Conservation (phyloP, 1,284 basidiomycete species). For the Cutaneotrichosporon sp. region DNA sequence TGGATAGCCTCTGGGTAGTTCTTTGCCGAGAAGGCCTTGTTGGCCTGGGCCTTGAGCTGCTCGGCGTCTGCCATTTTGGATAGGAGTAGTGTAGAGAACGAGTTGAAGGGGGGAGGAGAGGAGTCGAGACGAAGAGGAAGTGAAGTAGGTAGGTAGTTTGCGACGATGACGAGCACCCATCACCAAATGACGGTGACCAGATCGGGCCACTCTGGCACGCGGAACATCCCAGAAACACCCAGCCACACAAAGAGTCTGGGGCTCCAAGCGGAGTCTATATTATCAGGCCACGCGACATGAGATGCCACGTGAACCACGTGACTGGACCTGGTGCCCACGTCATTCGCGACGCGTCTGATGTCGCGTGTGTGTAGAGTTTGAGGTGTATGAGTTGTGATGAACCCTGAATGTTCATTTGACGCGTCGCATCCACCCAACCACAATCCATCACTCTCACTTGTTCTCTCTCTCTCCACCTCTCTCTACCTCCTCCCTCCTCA, state of each 20-base stretch:
- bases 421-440: not conserved
- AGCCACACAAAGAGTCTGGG: not conserved
- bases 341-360: not conserved
- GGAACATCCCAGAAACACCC: slow-evolving; percentile 10
- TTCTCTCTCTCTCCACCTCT: not conserved
- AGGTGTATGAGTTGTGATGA: not conserved
- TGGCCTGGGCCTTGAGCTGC: slow-evolving; percentile 86
- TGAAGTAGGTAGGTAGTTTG: too few relatives aligned
- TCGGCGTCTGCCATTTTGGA: slow-evolving; percentile 26
- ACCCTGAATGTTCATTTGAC: slow-evolving; percentile 1
- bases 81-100: not conserved
- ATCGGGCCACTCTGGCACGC: not conserved
- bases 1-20: slow-evolving; percentile 84
- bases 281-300: too few relatives aligned
- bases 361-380: too few relatives aligned
- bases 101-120: not conserved
- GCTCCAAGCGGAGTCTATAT: not conserved
- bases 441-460: not conserved
- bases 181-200: not conserved
- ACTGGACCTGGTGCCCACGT: not conserved
- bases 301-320: too few relatives aligned
- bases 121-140: too few relatives aligned
- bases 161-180: not conserved
- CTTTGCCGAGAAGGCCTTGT: slow-evolving; percentile 93
- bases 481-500: not conserved